Base-by-base conservation (phyloP, 2,329 filamentous ascomycete genomes). In the Rosellinia necatrix region DNA sequence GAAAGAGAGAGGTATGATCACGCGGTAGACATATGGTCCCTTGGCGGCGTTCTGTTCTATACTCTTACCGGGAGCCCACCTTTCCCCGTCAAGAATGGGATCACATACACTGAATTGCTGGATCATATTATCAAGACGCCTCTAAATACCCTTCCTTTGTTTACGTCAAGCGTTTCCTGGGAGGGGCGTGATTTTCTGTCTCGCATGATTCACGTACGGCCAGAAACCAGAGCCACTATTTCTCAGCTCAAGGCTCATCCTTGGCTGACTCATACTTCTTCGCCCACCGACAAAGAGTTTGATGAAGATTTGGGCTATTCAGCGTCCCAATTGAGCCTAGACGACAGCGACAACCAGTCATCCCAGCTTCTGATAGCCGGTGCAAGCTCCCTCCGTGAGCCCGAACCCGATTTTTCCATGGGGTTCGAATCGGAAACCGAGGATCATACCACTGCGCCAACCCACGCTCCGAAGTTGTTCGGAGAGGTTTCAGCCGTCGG, bases 1-100 rank as follows among this genome's bases (percentile, higher is more conserved):
- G 72, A 74, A 61, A 82, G 74, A 50, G 83, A 86, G 67, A 86
- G 91, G 19, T 99, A 99, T 71, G 91, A 87, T 68, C 91, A 96
- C 59, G 91, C 92, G 1, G 90, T 97, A 27, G 94, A 99, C 70
- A 90, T 97, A 60, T 99, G 94, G 93, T 97, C 94, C 0, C 84
- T 96, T 42, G 94, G 91, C 13, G 94, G 92, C 12, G 94, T 99
- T 1, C 75, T 97, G 5, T 99, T 92, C 75, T 94, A 90, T 68
- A 80, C 91, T 6, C 78, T 99, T n/a, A 92, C 88, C 4, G 85
- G 84, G 9, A 81, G 81, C 25, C 89, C 93, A 24, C 93, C 94
- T 0, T 97, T 91, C 70, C 88, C 88, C 24, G 92, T 90, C 13
- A 85, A 86, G 60, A 85, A 83, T 24, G 90, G 91, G 64, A 85